A percentile compares a stretch with the other conserved stretches of the same genome.
phyloP scores from a whole-genome alignment of 192 early-diverging fungal species.

The Backusella circina region DNA sequence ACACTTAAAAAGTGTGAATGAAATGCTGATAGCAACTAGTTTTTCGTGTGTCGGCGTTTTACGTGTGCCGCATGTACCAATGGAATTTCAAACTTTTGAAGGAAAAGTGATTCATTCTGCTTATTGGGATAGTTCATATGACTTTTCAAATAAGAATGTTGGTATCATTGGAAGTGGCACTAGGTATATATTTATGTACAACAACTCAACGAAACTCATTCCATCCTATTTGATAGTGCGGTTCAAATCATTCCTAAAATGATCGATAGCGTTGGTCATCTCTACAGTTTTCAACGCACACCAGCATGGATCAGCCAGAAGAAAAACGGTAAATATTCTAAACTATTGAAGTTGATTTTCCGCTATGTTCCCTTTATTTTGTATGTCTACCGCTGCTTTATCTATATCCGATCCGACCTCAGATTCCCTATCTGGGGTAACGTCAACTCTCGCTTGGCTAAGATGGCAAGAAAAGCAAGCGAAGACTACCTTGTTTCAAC shows the following conservation, averaged over 20 bases:
- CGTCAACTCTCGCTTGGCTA: slow-evolving; percentile 31
- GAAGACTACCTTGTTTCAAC: slow-evolving; percentile 30
- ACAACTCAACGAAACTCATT: too few relatives aligned
- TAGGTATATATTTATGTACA: slow-evolving; percentile 25
- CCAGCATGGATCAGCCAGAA: slow-evolving; percentile 43
- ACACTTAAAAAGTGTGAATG: too few relatives aligned
- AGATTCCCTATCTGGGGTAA: slow-evolving; percentile 29
- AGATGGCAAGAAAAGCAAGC: slow-evolving; percentile 17
- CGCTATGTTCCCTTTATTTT: slow-evolving; percentile 33
- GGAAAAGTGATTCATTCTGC: slow-evolving; percentile 52
- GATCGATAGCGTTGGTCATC: slow-evolving; percentile 28
- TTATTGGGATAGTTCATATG: slow-evolving; percentile 43
- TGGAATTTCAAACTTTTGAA: slow-evolving; percentile 47
- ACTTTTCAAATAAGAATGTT: slow-evolving; percentile 41
- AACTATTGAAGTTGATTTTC: slow-evolving; percentile 34
- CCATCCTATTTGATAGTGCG: slow-evolving; percentile 32
- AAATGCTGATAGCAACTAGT: not conserved
- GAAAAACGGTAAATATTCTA: slow-evolving; percentile 22
- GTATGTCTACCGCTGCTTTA: not conserved
- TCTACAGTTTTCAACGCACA: slow-evolving; percentile 49
- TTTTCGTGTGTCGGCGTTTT: slow-evolving; percentile 49
- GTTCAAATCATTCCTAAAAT: slow-evolving; percentile 48
- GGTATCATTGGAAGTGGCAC: slow-evolving; percentile 47
- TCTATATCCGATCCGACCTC: slow-evolving; percentile 1
- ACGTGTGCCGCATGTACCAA: slow-evolving; percentile 42